phyloP scores from a whole-genome alignment of 2,329 filamentous ascomycete genomes.

The Herpomyces periplanetae region DNA sequence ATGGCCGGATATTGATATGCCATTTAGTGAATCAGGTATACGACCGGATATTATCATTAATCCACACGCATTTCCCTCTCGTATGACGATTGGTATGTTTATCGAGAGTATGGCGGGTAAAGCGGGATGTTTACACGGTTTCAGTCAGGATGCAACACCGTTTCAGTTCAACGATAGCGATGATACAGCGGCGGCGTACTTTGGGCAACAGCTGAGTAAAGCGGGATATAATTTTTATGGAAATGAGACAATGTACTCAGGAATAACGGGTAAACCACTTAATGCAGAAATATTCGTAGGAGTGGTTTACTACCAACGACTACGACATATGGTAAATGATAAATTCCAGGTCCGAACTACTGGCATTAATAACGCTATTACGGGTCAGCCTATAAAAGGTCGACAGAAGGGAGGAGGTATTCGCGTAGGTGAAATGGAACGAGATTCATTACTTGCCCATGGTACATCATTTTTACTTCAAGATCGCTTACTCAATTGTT shows the following conservation, averaged over 20 bases:
- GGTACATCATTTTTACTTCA: slow-evolving; percentile 79
- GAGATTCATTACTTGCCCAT: slow-evolving; percentile 71
- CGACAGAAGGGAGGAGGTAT: slow-evolving; percentile 89
- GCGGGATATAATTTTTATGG: slow-evolving; percentile 94
- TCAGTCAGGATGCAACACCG: slow-evolving; percentile 81
- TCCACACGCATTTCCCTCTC: slow-evolving; percentile 89
- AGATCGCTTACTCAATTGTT: slow-evolving; percentile 84
- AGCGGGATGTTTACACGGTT: slow-evolving; percentile 58
- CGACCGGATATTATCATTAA: slow-evolving; percentile 97
- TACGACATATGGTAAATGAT: slow-evolving; percentile 98
- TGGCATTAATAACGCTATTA: slow-evolving; percentile 54
- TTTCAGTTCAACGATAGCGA: slow-evolving; percentile 46
- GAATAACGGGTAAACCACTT: slow-evolving; percentile 76
- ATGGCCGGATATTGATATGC: slow-evolving; percentile 76
- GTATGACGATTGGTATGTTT: slow-evolving; percentile 99
- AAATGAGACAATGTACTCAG: slow-evolving; percentile 94
- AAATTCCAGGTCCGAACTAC: slow-evolving; percentile 96
- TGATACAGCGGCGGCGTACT: slow-evolving; percentile 63
- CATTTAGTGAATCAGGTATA: slow-evolving; percentile 80
- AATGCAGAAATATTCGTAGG: slow-evolving; percentile 84
- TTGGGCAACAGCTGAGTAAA: slow-evolving; percentile 72
- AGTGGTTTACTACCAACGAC: slow-evolving; percentile 85
- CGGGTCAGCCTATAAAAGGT: slow-evolving; percentile 86
- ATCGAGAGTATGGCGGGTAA: slow-evolving; percentile 88
- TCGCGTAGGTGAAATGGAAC: slow-evolving; percentile 95